Percentiles rank a stretch among this genome's conserved stretches.
These are phyloP conservation scores for Pezicula neosporulosa DNA, from an alignment of 2,329 filamentous ascomycete species.

Conservation along the genomic window DNA sequence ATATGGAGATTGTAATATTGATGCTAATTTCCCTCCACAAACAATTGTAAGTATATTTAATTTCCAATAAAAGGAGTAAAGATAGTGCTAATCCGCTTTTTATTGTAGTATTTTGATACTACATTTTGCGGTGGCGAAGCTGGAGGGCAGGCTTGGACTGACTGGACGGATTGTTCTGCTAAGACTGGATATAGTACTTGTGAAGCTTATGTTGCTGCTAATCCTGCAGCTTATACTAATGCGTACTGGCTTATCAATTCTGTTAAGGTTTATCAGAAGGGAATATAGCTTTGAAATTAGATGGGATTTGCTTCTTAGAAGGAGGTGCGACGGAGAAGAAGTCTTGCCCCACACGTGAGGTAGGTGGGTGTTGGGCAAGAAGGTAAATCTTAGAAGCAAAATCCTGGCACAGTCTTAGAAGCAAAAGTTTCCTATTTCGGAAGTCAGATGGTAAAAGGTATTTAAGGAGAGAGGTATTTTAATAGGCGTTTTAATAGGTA, in stretches of 20 bases:
- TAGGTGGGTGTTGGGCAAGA: no score
- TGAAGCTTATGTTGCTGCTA: conserved; percentile 65
- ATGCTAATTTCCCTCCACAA: conserved; percentile 65
- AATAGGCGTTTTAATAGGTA: no score
- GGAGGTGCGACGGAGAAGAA: no score
- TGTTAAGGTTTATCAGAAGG: conserved; percentile 58
- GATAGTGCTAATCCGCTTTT: neutral
- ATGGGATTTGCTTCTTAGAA: no score
- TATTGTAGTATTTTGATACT: conserved; percentile 56
- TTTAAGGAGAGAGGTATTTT: no score
- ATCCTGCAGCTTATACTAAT: conserved; percentile 67
- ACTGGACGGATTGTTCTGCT: conserved; percentile 46
- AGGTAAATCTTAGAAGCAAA: no score
- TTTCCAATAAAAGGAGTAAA: no score
- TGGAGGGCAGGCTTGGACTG: conserved; percentile 45
- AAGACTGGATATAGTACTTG: conserved; percentile 65
- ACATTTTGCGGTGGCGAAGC: conserved; percentile 89
- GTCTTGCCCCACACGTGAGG: no score
- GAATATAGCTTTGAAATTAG: neutral
- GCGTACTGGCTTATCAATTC: conserved; percentile 77
- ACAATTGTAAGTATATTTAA: conserved; percentile 52
- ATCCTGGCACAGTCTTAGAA: no score
- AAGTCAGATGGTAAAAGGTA: no score
- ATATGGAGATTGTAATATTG: conserved; percentile 60
- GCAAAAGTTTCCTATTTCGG: no score